A percentile compares a stretch with the other conserved stretches of the same genome.
Conservation (phyloP, 306 rosid species). For the Amphicarpaea edgeworthii region DNA sequence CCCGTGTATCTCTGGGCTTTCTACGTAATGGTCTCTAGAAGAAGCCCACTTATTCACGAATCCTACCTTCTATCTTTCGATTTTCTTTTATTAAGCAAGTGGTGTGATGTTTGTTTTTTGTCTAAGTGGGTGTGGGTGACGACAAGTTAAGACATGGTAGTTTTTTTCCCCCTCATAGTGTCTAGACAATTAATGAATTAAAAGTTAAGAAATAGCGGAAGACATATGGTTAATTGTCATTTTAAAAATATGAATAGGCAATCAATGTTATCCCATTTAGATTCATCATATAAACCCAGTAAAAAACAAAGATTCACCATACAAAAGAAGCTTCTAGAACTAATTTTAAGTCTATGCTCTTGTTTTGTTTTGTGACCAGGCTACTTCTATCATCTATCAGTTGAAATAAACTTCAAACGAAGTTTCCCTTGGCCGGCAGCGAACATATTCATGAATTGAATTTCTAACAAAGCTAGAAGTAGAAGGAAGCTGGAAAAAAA, state of each 20-base stretch:
- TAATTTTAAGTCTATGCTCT: not conserved
- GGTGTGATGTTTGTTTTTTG: no score
- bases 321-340: constrained; percentile 19
- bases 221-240: not conserved
- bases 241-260: not conserved
- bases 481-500: no score
- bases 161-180: not conserved
- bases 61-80: not conserved
- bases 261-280: not conserved
- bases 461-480: no score
- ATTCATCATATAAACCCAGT: not conserved
- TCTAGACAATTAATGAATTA: not conserved
- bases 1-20: constrained; percentile 38
- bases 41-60: constrained; percentile 46
- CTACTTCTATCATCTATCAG: not conserved
- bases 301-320: not conserved
- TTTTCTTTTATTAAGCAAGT: not conserved
- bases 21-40: constrained; percentile 56
- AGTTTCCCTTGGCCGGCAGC: no score
- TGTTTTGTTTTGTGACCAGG: constrained; percentile 20
- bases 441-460: no score
- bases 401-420: not conserved
- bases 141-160: not conserved
- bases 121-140: no score
- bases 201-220: not conserved